Conservation (phyloP, 768 basidiomycete species). For the Mycena galericulata region DNA sequence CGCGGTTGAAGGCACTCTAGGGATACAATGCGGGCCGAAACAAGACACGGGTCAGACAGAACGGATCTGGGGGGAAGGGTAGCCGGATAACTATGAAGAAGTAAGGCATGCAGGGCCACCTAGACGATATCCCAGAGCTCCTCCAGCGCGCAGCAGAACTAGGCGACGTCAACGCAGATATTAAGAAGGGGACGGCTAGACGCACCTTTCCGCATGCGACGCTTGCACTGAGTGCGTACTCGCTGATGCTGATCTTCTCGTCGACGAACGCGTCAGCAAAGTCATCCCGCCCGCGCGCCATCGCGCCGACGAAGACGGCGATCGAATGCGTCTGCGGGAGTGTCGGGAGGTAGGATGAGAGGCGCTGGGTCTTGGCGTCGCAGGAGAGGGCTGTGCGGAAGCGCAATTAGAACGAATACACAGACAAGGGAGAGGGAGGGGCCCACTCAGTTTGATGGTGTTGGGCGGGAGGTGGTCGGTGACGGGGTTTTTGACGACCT, state of each 20-base stretch:
- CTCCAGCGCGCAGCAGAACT: slow-evolving; percentile 94
- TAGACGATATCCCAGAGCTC: slow-evolving; percentile 95
- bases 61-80: background rate
- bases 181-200: slow-evolving; percentile 12
- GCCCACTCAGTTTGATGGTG: slow-evolving; percentile 94
- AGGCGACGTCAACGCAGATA: slow-evolving; percentile 3
- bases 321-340: slow-evolving; percentile 90
- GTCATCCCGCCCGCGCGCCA: slow-evolving; percentile 96
- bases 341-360: slow-evolving; percentile 87
- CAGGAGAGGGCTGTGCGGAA: slow-evolving; percentile 81
- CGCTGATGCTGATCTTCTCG: slow-evolving; percentile 96
- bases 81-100: too few relatives aligned
- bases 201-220: slow-evolving; percentile 98
- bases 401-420: background rate
- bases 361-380: slow-evolving; percentile 83
- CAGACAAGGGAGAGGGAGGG: slow-evolving; percentile 7
- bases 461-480: slow-evolving; percentile 94
- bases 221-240: slow-evolving; percentile 91
- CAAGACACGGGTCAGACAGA: slow-evolving; percentile 13
- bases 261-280: slow-evolving; percentile 97
- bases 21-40: slow-evolving; percentile 36
- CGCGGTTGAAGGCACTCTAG: slow-evolving; percentile 32
- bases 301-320: slow-evolving; percentile 97
- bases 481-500: slow-evolving; percentile 98
- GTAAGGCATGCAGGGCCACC: slow-evolving; percentile 34